These are phyloP conservation scores for Avena sativa DNA, from an alignment of 176 grass and related monocot species.

Conservation along the genomic window DNA sequence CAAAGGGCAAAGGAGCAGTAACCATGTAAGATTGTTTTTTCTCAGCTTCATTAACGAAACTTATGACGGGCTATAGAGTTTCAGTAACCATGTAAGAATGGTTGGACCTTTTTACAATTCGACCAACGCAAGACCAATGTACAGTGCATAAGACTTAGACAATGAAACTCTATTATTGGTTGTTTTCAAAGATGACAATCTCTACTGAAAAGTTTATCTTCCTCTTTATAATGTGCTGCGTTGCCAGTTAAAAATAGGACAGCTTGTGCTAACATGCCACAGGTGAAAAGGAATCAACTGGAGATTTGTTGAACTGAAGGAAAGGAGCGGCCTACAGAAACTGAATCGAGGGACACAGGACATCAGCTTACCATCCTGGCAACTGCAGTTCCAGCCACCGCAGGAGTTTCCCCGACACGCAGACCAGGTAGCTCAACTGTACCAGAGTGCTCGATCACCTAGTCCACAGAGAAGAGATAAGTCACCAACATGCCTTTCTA, in stretches of 20 bases:
- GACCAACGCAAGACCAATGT: not conserved
- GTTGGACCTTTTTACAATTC: not conserved
- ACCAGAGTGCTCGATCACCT: conserved; percentile 85
- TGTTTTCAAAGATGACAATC: not conserved
- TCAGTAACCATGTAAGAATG: not conserved
- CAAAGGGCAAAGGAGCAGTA: not conserved
- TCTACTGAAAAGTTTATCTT: not conserved
- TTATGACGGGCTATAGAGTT: no score
- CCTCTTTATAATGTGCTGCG: not conserved
- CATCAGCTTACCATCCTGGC: conserved; percentile 58
- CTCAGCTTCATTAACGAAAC: no score
- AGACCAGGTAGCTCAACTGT: conserved; percentile 62
- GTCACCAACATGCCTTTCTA: not conserved
- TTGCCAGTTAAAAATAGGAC: not conserved
- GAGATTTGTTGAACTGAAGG: not conserved
- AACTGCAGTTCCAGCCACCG: conserved; percentile 64
- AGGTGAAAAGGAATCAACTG: not conserved
- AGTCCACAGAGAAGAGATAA: conserved; percentile 22
- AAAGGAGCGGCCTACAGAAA: not conserved
- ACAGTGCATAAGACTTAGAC: not conserved
- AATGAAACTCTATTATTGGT: not conserved
- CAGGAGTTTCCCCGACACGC: conserved; percentile 35
- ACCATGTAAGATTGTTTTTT: not conserved
- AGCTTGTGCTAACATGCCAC: not conserved
- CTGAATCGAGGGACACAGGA: not conserved